Evolutionary conservation across 192 early-diverging fungal genomes (phyloP), one percentile per base, ranked within the genome.

Genomic region (Rhizoclosmatium globosum): DNA sequence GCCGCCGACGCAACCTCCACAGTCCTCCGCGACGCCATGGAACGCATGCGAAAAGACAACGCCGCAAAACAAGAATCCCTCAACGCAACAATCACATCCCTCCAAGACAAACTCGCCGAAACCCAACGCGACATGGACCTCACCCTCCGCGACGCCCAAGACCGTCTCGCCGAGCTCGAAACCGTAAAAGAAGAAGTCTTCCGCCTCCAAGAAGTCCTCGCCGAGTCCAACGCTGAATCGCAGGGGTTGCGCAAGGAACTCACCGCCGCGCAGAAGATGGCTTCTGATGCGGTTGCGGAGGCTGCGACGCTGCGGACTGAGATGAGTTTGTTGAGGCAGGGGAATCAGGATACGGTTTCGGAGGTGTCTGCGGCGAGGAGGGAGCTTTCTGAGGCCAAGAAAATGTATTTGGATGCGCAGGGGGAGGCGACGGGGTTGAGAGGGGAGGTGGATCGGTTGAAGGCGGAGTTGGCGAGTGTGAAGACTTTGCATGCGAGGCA

Each of bases 41-140:
- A 76, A 31, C 74, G 74, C 61, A 66, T 76, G 64, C 61, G 74
- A 23, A 76, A 76, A 53, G 74, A 76, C 50, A 64, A 53, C 31
- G 43, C 39, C 23, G 38, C 21, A 7, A 53, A 59, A 64, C 4
- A 21, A 7, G 74, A 76, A 47, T 17, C 61, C 0, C 60, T 76
- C 1, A 59, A 44, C 7, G 13, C 64, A 23, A 21, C 46, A 9
- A 76, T 66, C 15, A 46, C 6, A 6, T n/a, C 41, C 3, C 74
- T 76, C 3, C 62, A 76, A 66, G 44, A 7, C 17, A 64, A 76
- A 62, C 47, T 67, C 44, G 61, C 13, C 13, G 48, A 41, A 7
- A 56, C 64, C 23, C 47, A 64, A 6, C n/a, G 43, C 19, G 47
- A 21, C 6, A 11, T 76, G 46, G 48, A 76, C 19, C 9, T 17